Evolutionary conservation across 345 rosid species (phyloP).

Genomic region (Anacardium occidentale): DNA sequence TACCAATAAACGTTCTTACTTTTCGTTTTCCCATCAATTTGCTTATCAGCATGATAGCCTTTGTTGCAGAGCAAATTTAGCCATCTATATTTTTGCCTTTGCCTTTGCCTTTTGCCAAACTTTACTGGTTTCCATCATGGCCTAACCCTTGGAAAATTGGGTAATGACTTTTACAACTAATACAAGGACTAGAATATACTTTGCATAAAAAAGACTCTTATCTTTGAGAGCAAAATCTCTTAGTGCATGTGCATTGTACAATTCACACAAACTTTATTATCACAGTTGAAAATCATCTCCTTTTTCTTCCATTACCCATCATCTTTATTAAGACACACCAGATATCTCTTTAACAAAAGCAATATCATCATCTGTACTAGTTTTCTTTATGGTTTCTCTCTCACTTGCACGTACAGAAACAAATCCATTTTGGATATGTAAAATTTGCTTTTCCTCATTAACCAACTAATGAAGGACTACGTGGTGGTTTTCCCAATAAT

Average conservation of each 20-base stretch:
- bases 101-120: background rate
- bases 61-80: slow-evolving; percentile 9
- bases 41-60: slow-evolving; percentile 33
- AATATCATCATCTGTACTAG: slow-evolving; percentile 20
- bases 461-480: slow-evolving; percentile 23
- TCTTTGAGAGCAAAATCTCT: slow-evolving; percentile 23
- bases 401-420: slow-evolving; percentile 5
- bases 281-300: background rate
- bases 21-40: slow-evolving; percentile 24
- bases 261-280: background rate
- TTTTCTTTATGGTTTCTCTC: slow-evolving; percentile 17
- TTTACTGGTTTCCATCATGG: background rate
- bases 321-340: slow-evolving; percentile 21
- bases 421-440: slow-evolving; percentile 16
- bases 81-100: background rate
- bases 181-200: background rate
- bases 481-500: slow-evolving; percentile 1
- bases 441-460: slow-evolving; percentile 8
- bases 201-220: slow-evolving; percentile 15
- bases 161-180: slow-evolving; percentile 7
- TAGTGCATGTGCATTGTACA: slow-evolving; percentile 26
- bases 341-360: slow-evolving; percentile 32
- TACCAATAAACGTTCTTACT: slow-evolving; percentile 31
- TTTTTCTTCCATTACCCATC: slow-evolving; percentile 26
- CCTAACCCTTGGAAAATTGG: slow-evolving; percentile 18